Evolutionary conservation across 2,329 filamentous ascomycete genomes (phyloP).

Genomic region (Fusarium hainanense): DNA sequence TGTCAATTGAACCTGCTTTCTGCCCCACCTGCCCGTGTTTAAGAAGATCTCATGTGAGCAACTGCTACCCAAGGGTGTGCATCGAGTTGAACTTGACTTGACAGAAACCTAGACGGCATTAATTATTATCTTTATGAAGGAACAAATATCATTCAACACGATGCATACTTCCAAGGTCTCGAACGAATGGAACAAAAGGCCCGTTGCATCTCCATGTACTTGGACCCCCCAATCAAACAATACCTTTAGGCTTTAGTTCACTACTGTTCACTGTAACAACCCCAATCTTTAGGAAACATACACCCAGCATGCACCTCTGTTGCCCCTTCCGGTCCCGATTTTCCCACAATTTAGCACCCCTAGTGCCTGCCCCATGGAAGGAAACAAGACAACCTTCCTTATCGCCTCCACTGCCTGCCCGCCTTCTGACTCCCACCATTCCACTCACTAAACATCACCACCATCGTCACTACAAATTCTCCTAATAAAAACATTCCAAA

Average conservation of each 20-base stretch:
- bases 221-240: neutral
- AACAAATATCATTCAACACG: neutral
- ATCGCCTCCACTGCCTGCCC: conserved; percentile 31
- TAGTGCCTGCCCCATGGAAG: conserved; percentile 4
- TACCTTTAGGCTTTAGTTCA: neutral
- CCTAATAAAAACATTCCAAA: conserved; percentile 18
- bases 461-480: conserved; percentile 24
- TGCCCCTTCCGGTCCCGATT: conserved; percentile 41
- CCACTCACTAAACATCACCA: conserved; percentile 22
- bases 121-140: neutral
- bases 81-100: neutral
- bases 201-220: neutral
- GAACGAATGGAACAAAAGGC: neutral
- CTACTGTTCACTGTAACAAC: conserved; percentile 15
- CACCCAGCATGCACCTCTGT: conserved; percentile 7
- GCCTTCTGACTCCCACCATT: conserved; percentile 26
- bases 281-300: conserved; percentile 15
- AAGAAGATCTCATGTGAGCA: conserved; percentile 14
- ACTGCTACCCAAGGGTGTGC: neutral
- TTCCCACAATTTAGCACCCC: conserved; percentile 30
- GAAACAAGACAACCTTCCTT: conserved; percentile 17
- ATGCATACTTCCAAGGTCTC: neutral
- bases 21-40: neutral
- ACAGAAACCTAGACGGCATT: neutral
- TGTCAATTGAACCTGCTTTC: neutral